Conservation (phyloP, 2,329 filamentous ascomycete genomes). For the Clarireedia paspali region DNA sequence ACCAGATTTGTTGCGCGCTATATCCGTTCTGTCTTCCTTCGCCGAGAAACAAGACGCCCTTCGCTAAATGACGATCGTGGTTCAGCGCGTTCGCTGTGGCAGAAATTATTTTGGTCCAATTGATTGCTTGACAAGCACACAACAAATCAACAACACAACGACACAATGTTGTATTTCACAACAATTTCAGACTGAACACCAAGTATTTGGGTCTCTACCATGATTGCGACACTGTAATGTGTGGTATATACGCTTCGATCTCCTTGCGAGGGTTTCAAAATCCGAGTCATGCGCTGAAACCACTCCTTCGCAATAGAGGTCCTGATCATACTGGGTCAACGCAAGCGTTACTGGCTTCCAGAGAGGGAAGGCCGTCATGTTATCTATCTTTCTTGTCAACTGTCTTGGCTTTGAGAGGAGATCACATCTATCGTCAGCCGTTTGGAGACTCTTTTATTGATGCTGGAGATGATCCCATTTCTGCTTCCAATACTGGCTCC, state of each 20-base stretch:
- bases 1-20: neutral
- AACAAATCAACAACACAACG: neutral
- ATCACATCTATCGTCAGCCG: conserved; percentile 64
- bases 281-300: conserved; percentile 33
- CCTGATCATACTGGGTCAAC: conserved; percentile 49
- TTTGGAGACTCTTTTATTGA: conserved; percentile 41
- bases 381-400: conserved; percentile 67
- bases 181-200: neutral
- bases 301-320: conserved; percentile 46
- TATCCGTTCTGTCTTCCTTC: neutral
- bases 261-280: conserved; percentile 30
- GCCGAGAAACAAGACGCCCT: conserved; percentile 2
- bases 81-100: neutral
- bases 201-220: neutral
- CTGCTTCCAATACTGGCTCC: conserved; percentile 40
- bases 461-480: neutral
- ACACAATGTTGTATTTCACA: neutral
- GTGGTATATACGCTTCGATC: conserved; percentile 51
- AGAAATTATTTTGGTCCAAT: neutral
- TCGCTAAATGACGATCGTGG: conserved; percentile 7
- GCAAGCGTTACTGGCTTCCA: conserved; percentile 25
- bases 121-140: neutral
- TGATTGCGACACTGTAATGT: conserved; percentile 37
- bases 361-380: conserved; percentile 27
- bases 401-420: conserved; percentile 82